Base-by-base conservation (phyloP, 306 rosid species). In the Corylus americana region DNA sequence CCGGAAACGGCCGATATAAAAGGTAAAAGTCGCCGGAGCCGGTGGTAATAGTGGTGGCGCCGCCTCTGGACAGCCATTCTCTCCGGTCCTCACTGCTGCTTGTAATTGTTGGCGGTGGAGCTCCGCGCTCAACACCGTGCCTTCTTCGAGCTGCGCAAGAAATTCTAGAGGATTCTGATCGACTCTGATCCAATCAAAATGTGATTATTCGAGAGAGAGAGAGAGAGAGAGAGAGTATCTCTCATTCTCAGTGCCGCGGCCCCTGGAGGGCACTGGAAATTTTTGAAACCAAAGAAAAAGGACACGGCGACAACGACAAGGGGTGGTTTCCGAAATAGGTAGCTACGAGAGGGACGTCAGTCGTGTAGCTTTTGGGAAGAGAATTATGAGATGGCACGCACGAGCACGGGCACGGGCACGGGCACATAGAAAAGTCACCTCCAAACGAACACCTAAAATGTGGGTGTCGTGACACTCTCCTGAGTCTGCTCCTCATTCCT, bases 21-120 rank as follows among this genome's bases (percentile, higher is more conserved):
- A 57, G 97, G 99, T 81, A 91, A 71, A 77, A 89, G 27, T 5
- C 50, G 79, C 31, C 93, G 89, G 77, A 88, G 86, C 11, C 97
- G 89, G 77, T 90, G 90, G 71, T 81, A 81, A 85, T 84, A 82
- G 85, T 90, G 86, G 81, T 84, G 76, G 74, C 99, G 99, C 86
- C 99, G 99, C 86, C 99, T 92, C 62, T 84, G 98, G 79, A 75
- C 61, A 37, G 92, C 94, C 99, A 88, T 88, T 47, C 35, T 58
- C 73, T 59, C 63, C 53, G 13, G 74, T 64, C 66, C 64, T 63
- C 74, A 22, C 69, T 44, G 63, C 16, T 57, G 78, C 72, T 81
- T 53, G 50, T 59, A 39, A 11, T 11, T 54, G 25, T n/a, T 54
- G 53, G 53, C 14, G 14, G 53, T 49, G 49, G 77, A 22, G 31